Evolutionary conservation across 2,329 filamentous ascomycete species (phyloP).

Genomic region (Talaromyces marneffei): DNA sequence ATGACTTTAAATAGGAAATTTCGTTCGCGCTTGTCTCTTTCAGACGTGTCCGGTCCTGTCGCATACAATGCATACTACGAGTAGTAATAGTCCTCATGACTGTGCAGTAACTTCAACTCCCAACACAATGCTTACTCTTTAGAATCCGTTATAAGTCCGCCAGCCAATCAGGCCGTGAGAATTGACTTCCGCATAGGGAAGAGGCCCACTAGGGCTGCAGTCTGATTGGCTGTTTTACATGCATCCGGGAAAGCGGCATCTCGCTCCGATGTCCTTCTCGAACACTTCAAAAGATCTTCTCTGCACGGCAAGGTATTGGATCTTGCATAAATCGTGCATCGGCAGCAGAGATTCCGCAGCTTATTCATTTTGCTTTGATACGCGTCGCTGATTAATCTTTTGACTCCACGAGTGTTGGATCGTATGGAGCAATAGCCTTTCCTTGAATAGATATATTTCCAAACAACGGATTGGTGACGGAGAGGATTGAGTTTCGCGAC

Average conservation of each 20-base stretch:
- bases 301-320: background rate
- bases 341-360: no score
- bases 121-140: no score
- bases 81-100: background rate
- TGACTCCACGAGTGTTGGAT: no score
- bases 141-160: background rate
- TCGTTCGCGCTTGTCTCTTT: background rate
- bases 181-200: background rate
- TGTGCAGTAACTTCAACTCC: background rate
- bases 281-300: no score
- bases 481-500: no score
- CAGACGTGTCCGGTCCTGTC: background rate
- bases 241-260: background rate
- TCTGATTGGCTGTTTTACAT: background rate
- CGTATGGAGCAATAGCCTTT: no score
- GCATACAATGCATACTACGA: background rate
- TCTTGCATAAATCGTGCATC: background rate
- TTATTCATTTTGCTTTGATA: no score
- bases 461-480: no score
- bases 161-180: background rate
- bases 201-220: background rate
- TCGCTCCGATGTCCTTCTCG: background rate
- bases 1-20: background rate
- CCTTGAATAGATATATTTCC: no score
- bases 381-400: no score